These are phyloP conservation scores for Cystofilobasidium ferigula DNA, from an alignment of 768 basidiomycete species.

Conservation along the genomic window DNA sequence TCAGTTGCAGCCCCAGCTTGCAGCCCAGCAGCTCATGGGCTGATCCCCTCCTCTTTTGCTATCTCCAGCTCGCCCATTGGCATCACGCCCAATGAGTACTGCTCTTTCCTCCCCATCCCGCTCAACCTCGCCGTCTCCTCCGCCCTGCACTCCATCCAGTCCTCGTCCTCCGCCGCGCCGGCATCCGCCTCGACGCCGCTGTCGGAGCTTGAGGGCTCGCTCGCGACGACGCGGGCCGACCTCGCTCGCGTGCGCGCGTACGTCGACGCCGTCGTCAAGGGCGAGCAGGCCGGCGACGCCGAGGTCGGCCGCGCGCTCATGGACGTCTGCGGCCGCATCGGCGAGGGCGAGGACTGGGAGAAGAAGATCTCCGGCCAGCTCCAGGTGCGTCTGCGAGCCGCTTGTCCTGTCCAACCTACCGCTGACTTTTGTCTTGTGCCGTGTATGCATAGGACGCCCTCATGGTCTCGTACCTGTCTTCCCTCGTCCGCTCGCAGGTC, in stretches of 20 bases:
- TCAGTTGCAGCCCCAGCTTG: slow-evolving; percentile 35
- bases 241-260: slow-evolving; percentile 76
- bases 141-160: slow-evolving; percentile 20
- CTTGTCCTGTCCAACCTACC: slow-evolving; percentile 55
- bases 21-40: not conserved
- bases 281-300: slow-evolving; percentile 56
- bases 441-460: slow-evolving; percentile 61
- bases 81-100: slow-evolving; percentile 81
- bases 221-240: slow-evolving; percentile 50
- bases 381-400: slow-evolving; percentile 12
- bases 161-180: slow-evolving; percentile 44
- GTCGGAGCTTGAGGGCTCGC: slow-evolving; percentile 54
- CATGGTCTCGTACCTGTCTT: slow-evolving; percentile 89
- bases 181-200: slow-evolving; percentile 51
- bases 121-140: slow-evolving; percentile 19
- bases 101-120: slow-evolving; percentile 83
- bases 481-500: slow-evolving; percentile 82
- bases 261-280: slow-evolving; percentile 65
- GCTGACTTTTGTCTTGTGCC: slow-evolving; percentile 40
- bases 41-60: not conserved
- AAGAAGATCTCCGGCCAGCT: slow-evolving; percentile 48
- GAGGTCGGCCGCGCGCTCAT: slow-evolving; percentile 83
- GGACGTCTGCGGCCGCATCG: slow-evolving; percentile 49
- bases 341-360: slow-evolving; percentile 44
- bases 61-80: slow-evolving; percentile 67